A percentile compares a stretch with the other conserved stretches of the same genome.
Conservation (phyloP, 108 stramenopile genomes). For the Discostella pseudostelligera region DNA sequence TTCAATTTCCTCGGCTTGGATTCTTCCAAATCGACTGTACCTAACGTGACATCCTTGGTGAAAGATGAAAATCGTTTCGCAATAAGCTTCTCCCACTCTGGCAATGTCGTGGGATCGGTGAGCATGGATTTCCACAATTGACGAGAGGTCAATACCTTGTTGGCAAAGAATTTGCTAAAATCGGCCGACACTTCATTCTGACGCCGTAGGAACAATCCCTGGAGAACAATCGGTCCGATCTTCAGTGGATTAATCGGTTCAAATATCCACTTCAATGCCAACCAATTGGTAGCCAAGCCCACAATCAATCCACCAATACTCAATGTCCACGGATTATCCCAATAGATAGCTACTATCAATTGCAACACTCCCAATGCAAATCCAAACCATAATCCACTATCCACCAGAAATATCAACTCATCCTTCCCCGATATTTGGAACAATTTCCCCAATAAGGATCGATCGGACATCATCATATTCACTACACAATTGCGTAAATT, state of each 20-base stretch:
- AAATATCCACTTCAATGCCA: conserved; percentile 71
- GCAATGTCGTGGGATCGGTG: conserved; percentile 46
- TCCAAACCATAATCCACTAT: conserved; percentile 64
- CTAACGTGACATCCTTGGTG: conserved; percentile 33
- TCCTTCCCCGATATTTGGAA: conserved; percentile 52
- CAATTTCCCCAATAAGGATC: conserved; percentile 47
- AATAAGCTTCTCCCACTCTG: conserved; percentile 42
- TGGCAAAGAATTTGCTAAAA: conserved; percentile 54
- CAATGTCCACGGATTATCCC: conserved; percentile 68
- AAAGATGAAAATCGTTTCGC: conserved; percentile 39
- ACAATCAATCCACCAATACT: conserved; percentile 66
- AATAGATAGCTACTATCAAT: conserved; percentile 62
- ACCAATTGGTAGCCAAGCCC: conserved; percentile 67
- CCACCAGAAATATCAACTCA: conserved; percentile 47
- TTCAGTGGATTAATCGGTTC: conserved; percentile 67
- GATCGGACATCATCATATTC: conserved; percentile 56
- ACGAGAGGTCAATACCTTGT: conserved; percentile 45
- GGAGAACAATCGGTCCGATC: conserved; percentile 60
- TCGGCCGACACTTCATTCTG: conserved; percentile 55
- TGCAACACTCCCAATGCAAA: conserved; percentile 63
- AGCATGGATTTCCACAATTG: conserved; percentile 54
- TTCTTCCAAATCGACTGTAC: conserved; percentile 30
- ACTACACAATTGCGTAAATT: conserved; percentile 51
- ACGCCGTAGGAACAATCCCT: conserved; percentile 65
- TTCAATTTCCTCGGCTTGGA: conserved; percentile 39